These are phyloP conservation scores for Penicillium waksmanii DNA, from an alignment of 495 filamentous ascomycete genomes.

Conservation along the genomic window DNA sequence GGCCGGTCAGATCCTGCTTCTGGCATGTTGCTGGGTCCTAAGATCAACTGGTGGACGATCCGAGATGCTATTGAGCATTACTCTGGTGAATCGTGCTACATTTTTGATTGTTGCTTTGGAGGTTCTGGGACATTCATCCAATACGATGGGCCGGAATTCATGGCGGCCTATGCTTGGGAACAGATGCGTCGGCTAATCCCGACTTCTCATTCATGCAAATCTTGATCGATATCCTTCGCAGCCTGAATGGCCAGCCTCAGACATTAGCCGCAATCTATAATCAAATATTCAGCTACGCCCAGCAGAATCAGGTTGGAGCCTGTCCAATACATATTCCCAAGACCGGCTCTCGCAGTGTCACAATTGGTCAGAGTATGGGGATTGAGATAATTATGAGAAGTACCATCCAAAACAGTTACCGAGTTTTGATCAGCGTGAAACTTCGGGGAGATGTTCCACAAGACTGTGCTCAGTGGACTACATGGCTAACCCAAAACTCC, in stretches of 20 bases:
- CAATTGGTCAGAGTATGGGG: constrained; percentile 3
- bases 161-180: constrained; percentile 11
- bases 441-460: constrained; percentile 7
- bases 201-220: constrained; percentile 10
- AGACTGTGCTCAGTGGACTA: constrained; percentile 7
- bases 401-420: not conserved
- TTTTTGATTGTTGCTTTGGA: constrained; percentile 11
- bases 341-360: constrained; percentile 7
- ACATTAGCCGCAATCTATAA: not conserved
- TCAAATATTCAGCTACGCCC: constrained; percentile 4
- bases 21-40: not conserved
- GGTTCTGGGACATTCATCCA: not conserved
- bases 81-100: constrained; percentile 5
- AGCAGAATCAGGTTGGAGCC: constrained; percentile 10
- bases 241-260: not conserved
- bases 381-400: not conserved
- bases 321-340: constrained; percentile 9
- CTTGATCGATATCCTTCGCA: constrained; percentile 2
- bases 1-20: not conserved
- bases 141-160: constrained; percentile 9
- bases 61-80: not conserved
- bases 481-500: constrained; percentile 2
- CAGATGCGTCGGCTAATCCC: not conserved
- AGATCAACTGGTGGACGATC: not conserved
- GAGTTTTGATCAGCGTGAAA: constrained; percentile 8